Base-by-base conservation (phyloP, 2,329 filamentous ascomycete genomes). In the Tolypocladium ovalisporum region DNA sequence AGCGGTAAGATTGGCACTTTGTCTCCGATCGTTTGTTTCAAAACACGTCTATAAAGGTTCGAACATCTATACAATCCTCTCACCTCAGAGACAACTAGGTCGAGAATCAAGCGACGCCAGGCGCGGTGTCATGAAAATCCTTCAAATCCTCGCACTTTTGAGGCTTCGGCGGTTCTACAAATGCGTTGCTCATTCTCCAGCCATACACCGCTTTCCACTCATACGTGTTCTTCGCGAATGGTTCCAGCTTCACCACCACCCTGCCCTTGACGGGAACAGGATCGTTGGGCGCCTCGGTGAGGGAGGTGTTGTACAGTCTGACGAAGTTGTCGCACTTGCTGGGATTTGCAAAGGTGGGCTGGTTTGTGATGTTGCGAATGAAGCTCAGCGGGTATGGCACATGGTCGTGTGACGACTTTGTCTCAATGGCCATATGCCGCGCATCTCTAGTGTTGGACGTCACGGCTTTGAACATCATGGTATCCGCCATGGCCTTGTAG, bases 341-440 rank as follows among this genome's bases (percentile, higher is more conserved):
- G 12, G 68, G 68, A 54, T 75, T 68, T 12, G 42, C 55, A 59
- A 79, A 79, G 5, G 70, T 70, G 1, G 79, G 78, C 64, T 83
- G 80, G 63, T 83, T 83, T 3, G 79, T 81, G 52, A 80, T 68
- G 63, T 81, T 81, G 61, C 69, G 62, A 66, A 76, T 76, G 57
- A 80, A 76, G 1, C 64, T 62, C 4, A 79, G 60, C 0, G 75
- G 70, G 58, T 73, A 77, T 5, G 52, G 40, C 4, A 54, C n/a
- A 22, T 34, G 29, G 53, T 32, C 8, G 17, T 12, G 35, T 10
- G 27, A 19, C 13, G 56, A 34, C n/a, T 19, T 8, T 10, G 42
- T 54, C 59, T 63, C 52, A 62, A 64, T 40, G 32, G 34, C 60
- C 63, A 24, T 24, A n/a, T 24, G n/a, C 22, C 40, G n/a, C 40